Percentiles rank a stretch among this genome's conserved stretches.
These are phyloP conservation scores for Saccharomyces hybrid DNA, from an alignment of 1,139 yeast genomes.

Conservation along the genomic window DNA sequence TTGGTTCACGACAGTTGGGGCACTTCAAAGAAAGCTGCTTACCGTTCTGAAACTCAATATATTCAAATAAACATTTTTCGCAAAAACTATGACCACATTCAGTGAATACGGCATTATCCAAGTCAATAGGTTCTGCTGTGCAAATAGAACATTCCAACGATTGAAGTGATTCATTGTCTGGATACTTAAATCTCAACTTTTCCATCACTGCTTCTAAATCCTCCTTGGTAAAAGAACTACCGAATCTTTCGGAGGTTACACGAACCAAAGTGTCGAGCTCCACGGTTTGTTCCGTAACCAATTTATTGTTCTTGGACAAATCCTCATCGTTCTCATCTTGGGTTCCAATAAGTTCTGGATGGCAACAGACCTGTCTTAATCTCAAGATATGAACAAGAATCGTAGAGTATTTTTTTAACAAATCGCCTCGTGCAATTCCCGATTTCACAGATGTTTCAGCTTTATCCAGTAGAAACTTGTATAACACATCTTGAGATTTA, in stretches of 20 bases:
- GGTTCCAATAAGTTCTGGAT: slow-evolving; percentile 50
- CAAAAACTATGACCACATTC: slow-evolving; percentile 82
- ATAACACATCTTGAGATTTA: slow-evolving; percentile 56
- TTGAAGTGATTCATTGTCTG: slow-evolving; percentile 31
- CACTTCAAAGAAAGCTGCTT: slow-evolving; percentile 35
- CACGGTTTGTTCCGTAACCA: slow-evolving; percentile 25
- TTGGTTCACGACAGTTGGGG: slow-evolving; percentile 45
- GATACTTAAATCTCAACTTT: slow-evolving; percentile 31
- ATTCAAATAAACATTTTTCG: slow-evolving; percentile 63
- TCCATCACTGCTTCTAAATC: slow-evolving; percentile 32
- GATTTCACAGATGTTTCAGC: slow-evolving; percentile 64
- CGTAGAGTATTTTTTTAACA: slow-evolving; percentile 67
- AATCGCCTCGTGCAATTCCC: slow-evolving; percentile 56
- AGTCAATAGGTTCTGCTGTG: slow-evolving; percentile 51
- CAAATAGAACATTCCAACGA: slow-evolving; percentile 79
- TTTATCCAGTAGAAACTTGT: slow-evolving; percentile 58
- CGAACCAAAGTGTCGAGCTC: slow-evolving; percentile 8
- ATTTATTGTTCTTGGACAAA: slow-evolving; percentile 29
- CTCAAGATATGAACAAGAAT: slow-evolving; percentile 78
- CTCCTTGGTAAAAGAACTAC: slow-evolving; percentile 9
- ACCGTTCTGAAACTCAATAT: slow-evolving; percentile 39
- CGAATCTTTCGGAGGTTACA: background rate
- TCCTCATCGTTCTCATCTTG: slow-evolving; percentile 34
- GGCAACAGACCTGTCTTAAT: slow-evolving; percentile 84
- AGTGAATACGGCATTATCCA: slow-evolving; percentile 54